A percentile compares a stretch with the other conserved stretches of the same genome.
These are phyloP conservation scores for Arabidopsis arenosa DNA, from an alignment of 345 rosid genomes.

Conservation along the genomic window DNA sequence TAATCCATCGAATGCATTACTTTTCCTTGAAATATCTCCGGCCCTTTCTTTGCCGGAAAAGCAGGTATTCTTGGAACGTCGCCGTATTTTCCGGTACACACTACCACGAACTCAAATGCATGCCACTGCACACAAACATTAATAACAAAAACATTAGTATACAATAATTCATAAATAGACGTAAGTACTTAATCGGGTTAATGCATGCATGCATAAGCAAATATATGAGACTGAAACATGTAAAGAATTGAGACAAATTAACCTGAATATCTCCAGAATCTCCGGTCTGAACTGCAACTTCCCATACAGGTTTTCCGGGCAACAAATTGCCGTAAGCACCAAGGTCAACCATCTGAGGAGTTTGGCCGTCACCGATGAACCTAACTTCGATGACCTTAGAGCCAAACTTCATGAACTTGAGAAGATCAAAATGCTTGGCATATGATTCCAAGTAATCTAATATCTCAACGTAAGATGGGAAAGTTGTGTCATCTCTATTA, in stretches of 20 bases:
- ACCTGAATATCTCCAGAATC: conserved; percentile 70
- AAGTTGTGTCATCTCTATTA: conserved; percentile 64
- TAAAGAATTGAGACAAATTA: not conserved
- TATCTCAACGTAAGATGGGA: conserved; percentile 71
- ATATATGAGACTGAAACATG: not conserved
- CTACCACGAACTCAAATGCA: conserved; percentile 71
- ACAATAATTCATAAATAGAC: conserved; percentile 4
- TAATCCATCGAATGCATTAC: conserved; percentile 81
- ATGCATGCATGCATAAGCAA: conserved; percentile 5
- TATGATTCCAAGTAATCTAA: conserved; percentile 77
- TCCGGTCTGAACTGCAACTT: conserved; percentile 67
- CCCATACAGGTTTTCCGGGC: conserved; percentile 78
- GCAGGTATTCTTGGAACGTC: conserved; percentile 67
- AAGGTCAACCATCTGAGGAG: conserved; percentile 15
- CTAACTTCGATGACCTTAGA: conserved; percentile 76
- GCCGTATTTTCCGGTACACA: conserved; percentile 84
- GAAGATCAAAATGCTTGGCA: conserved; percentile 69
- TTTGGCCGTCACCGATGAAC: conserved; percentile 52
- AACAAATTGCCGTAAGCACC: conserved; percentile 51
- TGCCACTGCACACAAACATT: conserved; percentile 59
- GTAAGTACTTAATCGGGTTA: conserved; percentile 13
- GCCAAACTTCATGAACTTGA: conserved; percentile 63
- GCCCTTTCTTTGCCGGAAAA: conserved; percentile 64
- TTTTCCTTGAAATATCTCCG: conserved; percentile 68
- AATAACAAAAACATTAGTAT: not conserved